phyloP scores from a whole-genome alignment of 2,329 filamentous ascomycete species.

The Setomelanomma holmii region DNA sequence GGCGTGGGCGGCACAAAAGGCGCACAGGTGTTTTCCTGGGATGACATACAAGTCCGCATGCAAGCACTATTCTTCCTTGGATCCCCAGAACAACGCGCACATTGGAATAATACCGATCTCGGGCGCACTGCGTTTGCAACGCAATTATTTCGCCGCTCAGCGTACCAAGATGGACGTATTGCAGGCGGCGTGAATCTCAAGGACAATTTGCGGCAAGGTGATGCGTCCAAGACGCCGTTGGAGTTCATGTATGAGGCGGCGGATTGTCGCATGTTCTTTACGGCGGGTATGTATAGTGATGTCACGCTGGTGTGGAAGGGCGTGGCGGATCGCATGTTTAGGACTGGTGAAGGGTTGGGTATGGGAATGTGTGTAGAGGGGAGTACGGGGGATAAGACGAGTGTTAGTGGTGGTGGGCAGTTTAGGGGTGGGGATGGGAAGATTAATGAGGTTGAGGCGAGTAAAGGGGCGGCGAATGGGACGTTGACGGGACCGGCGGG shows the following conservation, averaged over 20 bases:
- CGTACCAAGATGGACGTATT: conserved; percentile 28
- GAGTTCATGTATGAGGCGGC: conserved; percentile 53
- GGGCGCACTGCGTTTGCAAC: conserved; percentile 43
- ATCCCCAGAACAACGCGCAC: conserved; percentile 34
- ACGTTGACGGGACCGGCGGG: background rate
- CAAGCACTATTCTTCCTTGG: conserved; percentile 43
- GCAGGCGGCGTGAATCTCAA: conserved; percentile 46
- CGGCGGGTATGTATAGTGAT: conserved; percentile 42
- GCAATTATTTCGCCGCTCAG: conserved; percentile 41
- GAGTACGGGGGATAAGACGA: conserved; percentile 38
- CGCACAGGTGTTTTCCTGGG: conserved; percentile 47
- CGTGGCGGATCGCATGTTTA: conserved; percentile 47
- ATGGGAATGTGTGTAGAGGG: conserved; percentile 34
- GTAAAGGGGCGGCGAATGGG: background rate
- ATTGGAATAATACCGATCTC: conserved; percentile 37
- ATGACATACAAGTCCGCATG: conserved; percentile 41
- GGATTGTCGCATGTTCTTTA: conserved; percentile 52
- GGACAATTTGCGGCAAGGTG: conserved; percentile 47
- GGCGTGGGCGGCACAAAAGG: conserved; percentile 56
- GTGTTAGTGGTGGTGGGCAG: conserved; percentile 41
- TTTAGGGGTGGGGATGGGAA: conserved; percentile 32
- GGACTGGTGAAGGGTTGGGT: conserved; percentile 18
- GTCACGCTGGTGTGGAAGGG: conserved; percentile 49
- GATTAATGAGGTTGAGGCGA: conserved; percentile 6
- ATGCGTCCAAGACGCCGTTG: conserved; percentile 46